phyloP scores from a whole-genome alignment of 1,284 basidiomycete genomes.

The Ceratobasidium sp. region DNA sequence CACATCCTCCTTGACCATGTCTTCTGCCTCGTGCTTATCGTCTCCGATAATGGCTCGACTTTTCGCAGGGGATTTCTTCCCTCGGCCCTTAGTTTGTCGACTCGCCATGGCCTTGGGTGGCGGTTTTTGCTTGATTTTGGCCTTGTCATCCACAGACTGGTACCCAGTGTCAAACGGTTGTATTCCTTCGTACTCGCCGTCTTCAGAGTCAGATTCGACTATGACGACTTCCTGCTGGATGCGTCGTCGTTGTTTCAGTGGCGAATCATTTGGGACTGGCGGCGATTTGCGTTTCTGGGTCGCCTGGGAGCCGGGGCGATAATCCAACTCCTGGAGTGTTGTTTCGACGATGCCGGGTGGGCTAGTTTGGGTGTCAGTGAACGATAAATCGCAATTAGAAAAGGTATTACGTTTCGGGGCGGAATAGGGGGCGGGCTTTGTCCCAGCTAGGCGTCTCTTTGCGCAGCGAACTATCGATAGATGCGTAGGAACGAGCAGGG shows the following conservation, averaged over 20 bases:
- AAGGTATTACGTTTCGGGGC: not conserved
- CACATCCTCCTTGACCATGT: not conserved
- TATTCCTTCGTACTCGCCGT: not conserved
- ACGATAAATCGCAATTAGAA: not conserved
- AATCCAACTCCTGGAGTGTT: not conserved
- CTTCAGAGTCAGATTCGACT: not conserved
- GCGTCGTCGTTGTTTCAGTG: not conserved
- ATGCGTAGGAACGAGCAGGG: no score
- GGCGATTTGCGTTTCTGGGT: not conserved
- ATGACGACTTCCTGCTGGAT: not conserved
- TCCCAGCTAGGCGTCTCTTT: not conserved
- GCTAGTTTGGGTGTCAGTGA: not conserved
- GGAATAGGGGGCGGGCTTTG: not conserved
- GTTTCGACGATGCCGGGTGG: not conserved
- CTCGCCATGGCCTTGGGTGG: not conserved
- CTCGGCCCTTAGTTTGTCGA: not conserved
- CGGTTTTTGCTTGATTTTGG: not conserved
- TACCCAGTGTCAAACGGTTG: not conserved
- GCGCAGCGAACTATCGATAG: not conserved
- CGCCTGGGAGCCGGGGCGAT: not conserved
- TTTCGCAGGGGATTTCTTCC: not conserved
- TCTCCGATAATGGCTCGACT: not conserved
- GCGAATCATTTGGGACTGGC: not conserved
- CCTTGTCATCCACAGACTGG: not conserved
- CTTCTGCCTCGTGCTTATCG: not conserved